Conservation (phyloP, 2,329 filamentous ascomycete genomes). For the Trichoderma endophyticum region DNA sequence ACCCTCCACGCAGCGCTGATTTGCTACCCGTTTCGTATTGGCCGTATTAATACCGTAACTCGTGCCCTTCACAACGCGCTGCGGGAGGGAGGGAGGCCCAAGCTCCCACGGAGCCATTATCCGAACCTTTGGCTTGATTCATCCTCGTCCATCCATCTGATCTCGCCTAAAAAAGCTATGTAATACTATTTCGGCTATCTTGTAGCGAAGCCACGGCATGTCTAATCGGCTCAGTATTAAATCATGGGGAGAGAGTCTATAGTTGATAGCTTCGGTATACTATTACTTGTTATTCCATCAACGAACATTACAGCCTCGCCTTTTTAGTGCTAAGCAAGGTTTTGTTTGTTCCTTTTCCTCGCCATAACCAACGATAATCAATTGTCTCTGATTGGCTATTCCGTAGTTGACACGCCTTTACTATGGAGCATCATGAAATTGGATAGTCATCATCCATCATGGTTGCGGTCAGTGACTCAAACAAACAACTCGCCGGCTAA, state of each 20-base stretch:
- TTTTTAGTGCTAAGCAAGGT: not conserved
- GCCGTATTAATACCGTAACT: not conserved
- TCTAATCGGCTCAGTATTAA: not conserved
- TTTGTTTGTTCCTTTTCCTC: not conserved
- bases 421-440: not conserved
- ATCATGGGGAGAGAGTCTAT: not conserved
- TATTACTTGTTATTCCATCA: not conserved
- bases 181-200: not conserved
- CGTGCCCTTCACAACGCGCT: not conserved
- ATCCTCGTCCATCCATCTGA: not conserved
- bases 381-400: not conserved
- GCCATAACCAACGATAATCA: not conserved
- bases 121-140: not conserved
- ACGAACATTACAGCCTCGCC: not conserved
- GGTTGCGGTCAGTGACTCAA: not conserved
- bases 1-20: not conserved
- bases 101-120: constrained; percentile 1
- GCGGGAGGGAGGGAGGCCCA: not conserved
- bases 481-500: not conserved
- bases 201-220: not conserved
- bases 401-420: not conserved
- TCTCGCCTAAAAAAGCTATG: not conserved
- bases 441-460: not conserved
- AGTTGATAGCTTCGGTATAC: not conserved
- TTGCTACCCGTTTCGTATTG: not conserved